Evolutionary conservation across 116 monocot species (phyloP), one percentile per base, ranked within the genome.

Genomic region (Cymodocea nodosa): DNA sequence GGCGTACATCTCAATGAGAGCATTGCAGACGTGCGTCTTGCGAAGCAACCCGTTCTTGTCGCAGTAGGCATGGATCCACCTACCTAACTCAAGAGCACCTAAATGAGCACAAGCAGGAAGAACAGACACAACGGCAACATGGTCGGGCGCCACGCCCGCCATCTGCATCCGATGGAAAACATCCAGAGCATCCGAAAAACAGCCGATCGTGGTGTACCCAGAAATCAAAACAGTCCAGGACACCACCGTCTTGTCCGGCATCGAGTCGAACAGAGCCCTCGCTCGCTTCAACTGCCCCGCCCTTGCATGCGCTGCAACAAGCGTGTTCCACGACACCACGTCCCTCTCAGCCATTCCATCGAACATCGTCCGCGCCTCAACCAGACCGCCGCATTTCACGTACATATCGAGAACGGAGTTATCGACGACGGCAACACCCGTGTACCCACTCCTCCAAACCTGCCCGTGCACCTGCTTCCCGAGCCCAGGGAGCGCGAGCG

Each of bases 1-100:
- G 16, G 87, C 71, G 51, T 92, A 82, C 87, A 92, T 84, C 52
- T 92, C 84, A 24, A 85, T 77, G 11, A 92, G 70, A 1, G 92
- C 87, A 66, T 84, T 92, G 68, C 82, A 78, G 1, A 92, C 36
- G 24, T 68, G 66, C 2, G 71, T 75, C 37, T 72, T 84, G 1
- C 16, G 23, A 8, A 76, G 65, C 23, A 84, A 17, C 4, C 67
- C 65, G 36, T 75, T 84, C 74, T 70, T 82, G 12, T 73, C 71
- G 3, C 80, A 59, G 65, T 71, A 87, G 14, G 64, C 61, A 37
- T 92, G 84, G 24, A 92, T 77, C 87, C 91, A 92, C 18, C 68
- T 79, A 0, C 91, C 91, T 0, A 79, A 71, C 69, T 80, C 82
- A 17, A 92, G 68, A 15, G 79, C 80, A 40, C 86, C 90, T 0